Evolutionary conservation across 2,329 filamentous ascomycete genomes (phyloP), one percentile per base, ranked within the genome.

Genomic region (Berkeleyomyces basicola): DNA sequence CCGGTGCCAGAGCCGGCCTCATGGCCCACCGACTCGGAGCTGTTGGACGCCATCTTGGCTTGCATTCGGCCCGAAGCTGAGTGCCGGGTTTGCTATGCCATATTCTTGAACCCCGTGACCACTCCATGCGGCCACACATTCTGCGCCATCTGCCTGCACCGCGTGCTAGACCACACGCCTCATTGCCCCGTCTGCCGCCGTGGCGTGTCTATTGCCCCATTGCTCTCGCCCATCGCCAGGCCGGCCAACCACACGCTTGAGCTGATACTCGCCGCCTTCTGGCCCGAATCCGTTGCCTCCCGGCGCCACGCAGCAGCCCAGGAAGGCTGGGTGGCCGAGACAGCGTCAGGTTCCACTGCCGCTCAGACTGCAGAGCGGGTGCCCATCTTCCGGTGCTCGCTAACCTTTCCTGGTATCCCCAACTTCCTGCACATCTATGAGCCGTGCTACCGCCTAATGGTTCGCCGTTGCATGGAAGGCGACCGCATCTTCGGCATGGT

Each of bases 401-500:
- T 95, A 7, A 82, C 88, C 0, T 92, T 93, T 67, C 91, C 91
- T 0, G 78, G 79, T 1, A 90, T 92, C 82, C 89, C 87, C 0
- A 91, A 88, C 0, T 93, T 93, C 67, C 76, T 96, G 2, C 88
- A 95, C 68, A 82, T 96, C n/a, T 96, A 95, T 70, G 91, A 96
- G 71, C 88, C 88, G n/a, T 81, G 88, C 5, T 96, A 96, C 70
- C 83, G 89, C 6, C 77, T 93, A n/a, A 93, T 96, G 89, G 86
- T 96, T 44, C 81, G 86, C 57, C 82, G 90, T 43, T 86, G 83
- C 0, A 76, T 95, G 61, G 86, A 90, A 66, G 83, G 84, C 0
- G 82, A 86, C 65, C 78, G 82, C 11, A 87, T 83, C 33, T 96
- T 96, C 69, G 91, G 91, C 33, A 95, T 96, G 87, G 80, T 95